Conservation (phyloP, 2,329 filamentous ascomycete species). For the Fusarium paranaense region DNA sequence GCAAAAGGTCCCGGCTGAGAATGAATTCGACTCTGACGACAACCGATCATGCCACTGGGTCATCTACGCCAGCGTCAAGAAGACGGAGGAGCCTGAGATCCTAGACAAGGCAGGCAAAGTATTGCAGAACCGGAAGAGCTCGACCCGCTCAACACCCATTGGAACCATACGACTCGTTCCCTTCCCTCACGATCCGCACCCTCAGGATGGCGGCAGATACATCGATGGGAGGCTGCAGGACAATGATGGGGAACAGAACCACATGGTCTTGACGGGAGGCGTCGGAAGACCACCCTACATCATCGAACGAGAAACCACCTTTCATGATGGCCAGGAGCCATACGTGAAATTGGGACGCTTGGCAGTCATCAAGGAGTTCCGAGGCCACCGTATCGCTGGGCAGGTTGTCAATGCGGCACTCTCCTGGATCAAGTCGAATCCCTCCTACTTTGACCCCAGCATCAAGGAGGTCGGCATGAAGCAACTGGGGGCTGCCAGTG, state of each 20-base stretch:
- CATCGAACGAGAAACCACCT: conserved; percentile 59
- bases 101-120: conserved; percentile 58
- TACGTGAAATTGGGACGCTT: conserved; percentile 87
- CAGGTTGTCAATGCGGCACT: conserved; percentile 76
- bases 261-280: not conserved
- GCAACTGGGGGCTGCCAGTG: conserved; percentile 53
- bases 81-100: conserved; percentile 55
- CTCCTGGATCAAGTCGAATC: conserved; percentile 74
- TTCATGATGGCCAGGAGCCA: conserved; percentile 73
- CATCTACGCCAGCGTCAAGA: conserved; percentile 76
- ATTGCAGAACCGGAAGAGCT: conserved; percentile 56
- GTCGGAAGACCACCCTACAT: conserved; percentile 37
- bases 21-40: conserved; percentile 87
- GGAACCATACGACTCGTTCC: conserved; percentile 85
- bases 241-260: conserved; percentile 17
- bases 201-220: conserved; percentile 62
- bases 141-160: conserved; percentile 64
- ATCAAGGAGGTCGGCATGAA: conserved; percentile 59
- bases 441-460: conserved; percentile 64
- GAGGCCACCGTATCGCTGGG: conserved; percentile 73
- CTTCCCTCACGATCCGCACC: conserved; percentile 78
- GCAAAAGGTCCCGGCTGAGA: conserved; percentile 68
- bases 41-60: conserved; percentile 86
- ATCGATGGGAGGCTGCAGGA: conserved; percentile 55
- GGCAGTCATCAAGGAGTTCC: conserved; percentile 74